Conservation (phyloP, 306 rosid species). For the Fagus sylvatica region DNA sequence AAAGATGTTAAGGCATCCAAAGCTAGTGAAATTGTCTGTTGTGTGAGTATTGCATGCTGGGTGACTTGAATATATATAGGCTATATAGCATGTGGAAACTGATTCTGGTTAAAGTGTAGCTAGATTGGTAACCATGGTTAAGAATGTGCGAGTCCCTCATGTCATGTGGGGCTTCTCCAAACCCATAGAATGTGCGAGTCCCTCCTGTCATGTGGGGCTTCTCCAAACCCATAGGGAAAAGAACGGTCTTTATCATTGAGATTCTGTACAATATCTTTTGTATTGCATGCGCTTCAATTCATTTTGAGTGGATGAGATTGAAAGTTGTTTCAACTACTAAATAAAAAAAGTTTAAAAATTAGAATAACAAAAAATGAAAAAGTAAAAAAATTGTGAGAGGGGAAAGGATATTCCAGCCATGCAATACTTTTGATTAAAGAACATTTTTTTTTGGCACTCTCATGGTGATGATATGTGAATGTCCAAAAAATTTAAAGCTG, state of each 20-base stretch:
- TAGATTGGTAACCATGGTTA: constrained; percentile 31
- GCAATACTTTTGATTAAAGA: no score
- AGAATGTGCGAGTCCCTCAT: neutral
- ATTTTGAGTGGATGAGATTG: no score
- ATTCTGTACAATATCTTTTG: no score
- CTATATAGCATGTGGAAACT: constrained; percentile 41
- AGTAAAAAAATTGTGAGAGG: no score
- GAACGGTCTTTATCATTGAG: neutral
- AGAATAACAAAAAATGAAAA: no score
- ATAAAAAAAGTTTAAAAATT: no score
- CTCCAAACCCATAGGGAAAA: constrained; percentile 3
- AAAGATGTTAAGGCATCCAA: neutral
- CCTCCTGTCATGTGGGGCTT: neutral
- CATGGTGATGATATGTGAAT: no score
- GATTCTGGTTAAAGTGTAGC: constrained; percentile 25
- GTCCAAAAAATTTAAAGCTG: no score
- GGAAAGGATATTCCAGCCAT: no score
- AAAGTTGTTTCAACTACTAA: no score
- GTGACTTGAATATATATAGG: constrained; percentile 40
- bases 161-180: neutral
- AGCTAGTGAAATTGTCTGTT: constrained; percentile 33
- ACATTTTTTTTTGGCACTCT: no score
- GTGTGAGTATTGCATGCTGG: constrained; percentile 25
- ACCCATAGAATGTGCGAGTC: neutral
- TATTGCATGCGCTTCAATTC: no score